Evolutionary conservation across 2,329 filamentous ascomycete genomes (phyloP), one percentile per base, ranked within the genome.

Genomic region (Chaetomiaceae sp.): DNA sequence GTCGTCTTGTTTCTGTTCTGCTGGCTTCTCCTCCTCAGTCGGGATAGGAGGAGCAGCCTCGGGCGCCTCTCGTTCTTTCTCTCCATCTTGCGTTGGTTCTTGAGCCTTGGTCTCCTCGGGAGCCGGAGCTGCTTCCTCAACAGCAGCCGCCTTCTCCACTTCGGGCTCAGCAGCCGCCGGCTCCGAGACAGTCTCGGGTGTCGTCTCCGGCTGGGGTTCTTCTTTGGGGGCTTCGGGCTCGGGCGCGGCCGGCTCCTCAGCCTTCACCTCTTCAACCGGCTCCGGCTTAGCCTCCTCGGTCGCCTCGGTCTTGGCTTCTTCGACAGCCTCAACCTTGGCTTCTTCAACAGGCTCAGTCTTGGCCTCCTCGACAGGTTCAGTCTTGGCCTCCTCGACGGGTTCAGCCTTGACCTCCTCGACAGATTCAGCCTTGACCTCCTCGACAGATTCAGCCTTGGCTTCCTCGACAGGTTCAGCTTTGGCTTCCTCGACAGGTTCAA

Each of bases 21-120:
- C 20, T 4, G 41, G 27, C 16, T 41, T 34, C 35, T 53, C 46
- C 13, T 53, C 49, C 14, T 33, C 25, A 19, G 10, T 16, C 31
- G 38, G 50, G 10, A 10, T 45, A 13, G 27, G 44, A 34, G 50
- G n/a, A 23, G 45, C 37, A 25, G 37, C 13, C 17, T 50, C 38
- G 19, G 39, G 17, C 7, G 31, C n/a, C 19, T 51, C 47, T 16
- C 12, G 2, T 21, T 9, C 13, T n/a, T 48, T 48, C 35, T 76
- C 6, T 61, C 78, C 9, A 78, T 76, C 55, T 21, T 79, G 73
- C 62, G 68, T 79, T 27, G 71, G 78, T 41, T 72, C 75, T 16
- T 78, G 74, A 19, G 39, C 27, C 10, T 25, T 27, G 25, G 16
- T 23, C 23, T 45, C 45, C 38, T 50, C 50, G 20, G 42, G n/a